Evolutionary conservation across 2,329 filamentous ascomycete species (phyloP), one percentile per base, ranked within the genome.

Genomic region (Talaromyces sp.): DNA sequence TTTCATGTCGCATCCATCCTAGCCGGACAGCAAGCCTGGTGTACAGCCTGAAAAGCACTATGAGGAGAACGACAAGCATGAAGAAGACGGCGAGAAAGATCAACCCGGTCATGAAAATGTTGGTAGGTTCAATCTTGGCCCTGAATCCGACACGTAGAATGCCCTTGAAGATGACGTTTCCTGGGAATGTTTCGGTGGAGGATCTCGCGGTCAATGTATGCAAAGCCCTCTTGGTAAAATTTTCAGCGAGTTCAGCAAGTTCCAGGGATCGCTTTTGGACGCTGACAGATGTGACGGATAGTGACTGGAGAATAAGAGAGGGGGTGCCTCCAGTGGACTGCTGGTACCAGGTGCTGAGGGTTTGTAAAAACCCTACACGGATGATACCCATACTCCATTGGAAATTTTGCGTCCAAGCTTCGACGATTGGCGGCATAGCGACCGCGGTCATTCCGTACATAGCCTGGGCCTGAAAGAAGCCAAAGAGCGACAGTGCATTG

Each of bases 331-430:
- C 94, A 2, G 94, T 97, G 4, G 94, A 86, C 65, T 93, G 89
- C 78, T 96, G 93, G 73, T 97, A 98, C 94, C 94, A 98, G 33
- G 92, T 96, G 65, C 91, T 91, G 70, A 96, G 90, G 56, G 82
- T 83, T 79, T 98, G 92, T 79, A 97, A 85, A 75, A 96, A 97
- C 14, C 82, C 83, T 47, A 97, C 83, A 57, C 86, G 85, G 70
- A 98, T 96, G 70, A 98, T 93, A 69, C 94, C 94, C 91, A 98
- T 95, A 71, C 89, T 96, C 94, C 94, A 98, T 73, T 96, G 90
- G 79, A 98, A 97, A 78, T 97, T 94, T 78, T 97, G 93, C 1
- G 92, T 96, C 94, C 94, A 98, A 0, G 93, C 85, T 70, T 90
- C 85, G 59, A 96, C 94, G 64, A 96, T 90, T 0, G 94, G 94